Evolutionary conservation across 306 rosid genomes (phyloP).

Genomic region (Citrullus mucosospermus): DNA sequence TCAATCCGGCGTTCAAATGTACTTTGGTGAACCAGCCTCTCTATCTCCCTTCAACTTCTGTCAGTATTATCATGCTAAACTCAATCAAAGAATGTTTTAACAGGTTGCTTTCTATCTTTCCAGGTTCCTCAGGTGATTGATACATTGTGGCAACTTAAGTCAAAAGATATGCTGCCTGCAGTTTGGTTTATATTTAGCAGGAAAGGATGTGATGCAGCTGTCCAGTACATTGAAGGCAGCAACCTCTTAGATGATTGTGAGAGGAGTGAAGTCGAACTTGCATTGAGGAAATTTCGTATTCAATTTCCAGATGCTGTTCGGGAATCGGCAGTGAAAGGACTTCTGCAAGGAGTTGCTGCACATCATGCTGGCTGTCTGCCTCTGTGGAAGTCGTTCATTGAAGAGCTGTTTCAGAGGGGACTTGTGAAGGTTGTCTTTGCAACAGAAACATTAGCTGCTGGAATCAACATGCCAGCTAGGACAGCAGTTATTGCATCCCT

Average conservation of each 20-base stretch:
- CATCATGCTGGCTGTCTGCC: constrained; percentile 99
- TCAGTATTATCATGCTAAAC: background rate
- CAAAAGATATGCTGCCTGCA: constrained; percentile 86
- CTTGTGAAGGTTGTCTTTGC: constrained; percentile 97
- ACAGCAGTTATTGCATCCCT: constrained; percentile 85
- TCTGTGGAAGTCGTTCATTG: constrained; percentile 85
- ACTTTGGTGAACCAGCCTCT: constrained; percentile 6
- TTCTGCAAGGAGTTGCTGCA: constrained; percentile 85
- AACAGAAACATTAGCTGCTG: constrained; percentile 95
- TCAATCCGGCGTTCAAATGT: constrained; percentile 68
- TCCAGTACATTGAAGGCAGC: constrained; percentile 65
- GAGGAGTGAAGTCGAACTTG: constrained; percentile 71
- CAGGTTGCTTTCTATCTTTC: background rate
- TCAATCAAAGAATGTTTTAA: background rate
- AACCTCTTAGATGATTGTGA: constrained; percentile 78
- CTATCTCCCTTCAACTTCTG: background rate
- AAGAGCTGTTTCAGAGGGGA: constrained; percentile 85
- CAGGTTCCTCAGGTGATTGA: constrained; percentile 90
- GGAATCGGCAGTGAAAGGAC: constrained; percentile 71
- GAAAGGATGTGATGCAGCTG: constrained; percentile 95
- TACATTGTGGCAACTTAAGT: constrained; percentile 74
- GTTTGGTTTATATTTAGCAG: constrained; percentile 99
- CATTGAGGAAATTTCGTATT: constrained; percentile 75
- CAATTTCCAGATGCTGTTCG: constrained; percentile 91
- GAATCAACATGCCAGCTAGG: constrained; percentile 98